A percentile compares a stretch with the other conserved stretches of the same genome.
Conservation (phyloP, 2,329 filamentous ascomycete genomes). For the Colletotrichum lupini region DNA sequence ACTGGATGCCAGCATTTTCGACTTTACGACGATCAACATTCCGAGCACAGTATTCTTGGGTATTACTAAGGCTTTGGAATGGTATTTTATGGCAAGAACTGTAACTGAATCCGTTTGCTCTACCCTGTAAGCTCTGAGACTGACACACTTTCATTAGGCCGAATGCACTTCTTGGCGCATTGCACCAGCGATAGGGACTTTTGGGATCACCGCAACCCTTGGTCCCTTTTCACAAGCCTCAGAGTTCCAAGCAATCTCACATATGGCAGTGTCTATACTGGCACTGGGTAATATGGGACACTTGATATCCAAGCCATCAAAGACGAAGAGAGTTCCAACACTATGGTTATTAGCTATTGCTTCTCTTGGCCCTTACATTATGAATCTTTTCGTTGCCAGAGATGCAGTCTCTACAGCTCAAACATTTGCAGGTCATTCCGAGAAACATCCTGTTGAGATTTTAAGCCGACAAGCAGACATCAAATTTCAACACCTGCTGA, state of each 20-base stretch:
- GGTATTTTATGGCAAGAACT: background rate
- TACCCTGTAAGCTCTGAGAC: too few species aligned
- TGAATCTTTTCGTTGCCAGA: background rate
- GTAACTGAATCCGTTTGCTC: background rate
- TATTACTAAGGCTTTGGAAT: background rate
- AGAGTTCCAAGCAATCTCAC: background rate
- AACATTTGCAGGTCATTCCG: background rate
- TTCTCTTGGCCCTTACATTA: background rate
- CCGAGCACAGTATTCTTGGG: background rate
- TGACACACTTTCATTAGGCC: background rate
- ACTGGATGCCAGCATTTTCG: background rate
- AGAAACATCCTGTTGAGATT: background rate
- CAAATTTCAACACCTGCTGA: background rate
- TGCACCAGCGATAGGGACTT: background rate
- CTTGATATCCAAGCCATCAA: background rate
- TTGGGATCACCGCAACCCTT: background rate
- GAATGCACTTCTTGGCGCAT: constrained; percentile 1
- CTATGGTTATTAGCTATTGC: background rate
- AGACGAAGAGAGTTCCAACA: background rate
- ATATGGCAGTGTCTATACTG: background rate
- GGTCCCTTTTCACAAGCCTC: background rate
- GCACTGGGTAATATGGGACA: background rate
- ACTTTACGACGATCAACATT: background rate
- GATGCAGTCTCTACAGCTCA: background rate
- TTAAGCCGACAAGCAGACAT: background rate